Percentiles rank a stretch among this genome's conserved stretches.
Conservation (phyloP, 768 basidiomycete genomes). For the Coprinopsis strossmayeri region DNA sequence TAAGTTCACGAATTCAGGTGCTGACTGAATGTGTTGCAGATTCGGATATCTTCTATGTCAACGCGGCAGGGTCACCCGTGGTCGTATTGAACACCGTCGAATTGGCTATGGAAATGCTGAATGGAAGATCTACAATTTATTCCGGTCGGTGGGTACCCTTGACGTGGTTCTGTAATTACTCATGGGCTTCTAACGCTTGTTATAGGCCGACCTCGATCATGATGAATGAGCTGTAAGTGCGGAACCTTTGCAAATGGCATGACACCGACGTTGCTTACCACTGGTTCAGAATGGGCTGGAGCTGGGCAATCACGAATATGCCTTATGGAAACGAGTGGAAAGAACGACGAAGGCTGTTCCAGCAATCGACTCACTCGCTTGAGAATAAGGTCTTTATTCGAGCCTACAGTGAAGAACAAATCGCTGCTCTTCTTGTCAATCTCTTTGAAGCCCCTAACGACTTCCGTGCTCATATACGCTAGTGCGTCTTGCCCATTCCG, state of each 20-base stretch:
- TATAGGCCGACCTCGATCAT: slow-evolving; percentile 15
- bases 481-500: too few relatives aligned
- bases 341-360: slow-evolving; percentile 4
- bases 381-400: too few relatives aligned
- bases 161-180: too few relatives aligned
- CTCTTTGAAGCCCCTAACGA: slow-evolving; percentile 4
- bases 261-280: background rate
- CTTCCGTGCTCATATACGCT: slow-evolving; percentile 5
- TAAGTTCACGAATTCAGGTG: too few relatives aligned
- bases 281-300: slow-evolving; percentile 13
- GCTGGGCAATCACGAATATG: background rate
- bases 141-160: slow-evolving; percentile 16
- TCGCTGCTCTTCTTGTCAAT: too few relatives aligned
- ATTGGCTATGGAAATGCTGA: slow-evolving; percentile 16
- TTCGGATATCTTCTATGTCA: slow-evolving; percentile 19
- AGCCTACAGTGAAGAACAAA: too few relatives aligned
- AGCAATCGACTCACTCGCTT: background rate
- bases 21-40: too few relatives aligned
- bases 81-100: slow-evolving; percentile 18
- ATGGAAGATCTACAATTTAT: slow-evolving; percentile 17
- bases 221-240: slow-evolving; percentile 5
- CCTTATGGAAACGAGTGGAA: slow-evolving; percentile 10
- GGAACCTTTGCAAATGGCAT: background rate
- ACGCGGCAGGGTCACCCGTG: slow-evolving; percentile 15
- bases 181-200: too few relatives aligned